Conservation (phyloP, 1,284 basidiomycete species). For the Coriolopsis trogii region DNA sequence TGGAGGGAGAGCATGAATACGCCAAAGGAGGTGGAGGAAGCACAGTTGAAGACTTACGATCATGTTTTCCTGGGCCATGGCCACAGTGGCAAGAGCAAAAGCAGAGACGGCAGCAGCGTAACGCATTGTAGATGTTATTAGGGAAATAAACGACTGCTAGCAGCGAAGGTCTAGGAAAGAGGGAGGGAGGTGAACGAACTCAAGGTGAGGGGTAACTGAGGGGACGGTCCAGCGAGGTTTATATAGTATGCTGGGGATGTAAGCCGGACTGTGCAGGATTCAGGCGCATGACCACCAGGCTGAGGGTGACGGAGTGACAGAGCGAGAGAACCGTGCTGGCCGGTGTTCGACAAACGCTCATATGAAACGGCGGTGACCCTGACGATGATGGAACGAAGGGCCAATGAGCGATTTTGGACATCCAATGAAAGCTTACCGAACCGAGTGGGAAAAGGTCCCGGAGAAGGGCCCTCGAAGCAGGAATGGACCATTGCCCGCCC, state of each 20-base stretch:
- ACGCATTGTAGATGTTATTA: conserved; percentile 19
- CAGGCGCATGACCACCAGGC: too few species aligned
- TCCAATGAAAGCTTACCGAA: background rate
- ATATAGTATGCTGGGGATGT: conserved; percentile 6
- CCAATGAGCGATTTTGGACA: background rate
- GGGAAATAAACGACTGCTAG: background rate
- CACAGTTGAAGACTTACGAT: conserved; percentile 3
- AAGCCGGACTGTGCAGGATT: background rate
- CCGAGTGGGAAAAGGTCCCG: too few species aligned
- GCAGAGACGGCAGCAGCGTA: conserved; percentile 15
- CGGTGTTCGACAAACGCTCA: conserved; percentile 3
- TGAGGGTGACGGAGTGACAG: conserved; percentile 1
- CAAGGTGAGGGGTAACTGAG: conserved; percentile 3
- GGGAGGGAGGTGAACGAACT: conserved; percentile 2
- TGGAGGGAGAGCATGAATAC: background rate
- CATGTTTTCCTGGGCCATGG: conserved; percentile 24
- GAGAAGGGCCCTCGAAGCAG: too few species aligned
- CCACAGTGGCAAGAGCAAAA: conserved; percentile 24
- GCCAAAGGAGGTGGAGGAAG: background rate
- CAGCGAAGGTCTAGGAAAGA: background rate
- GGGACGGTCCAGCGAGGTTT: background rate
- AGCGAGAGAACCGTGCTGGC: background rate
- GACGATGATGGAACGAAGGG: background rate
- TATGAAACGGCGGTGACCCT: background rate
- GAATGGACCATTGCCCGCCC: too few species aligned